A percentile compares a stretch with the other conserved stretches of the same genome.
Conservation (phyloP, 2,329 filamentous ascomycete species). For the Aspergillus fumigatiaffinis region DNA sequence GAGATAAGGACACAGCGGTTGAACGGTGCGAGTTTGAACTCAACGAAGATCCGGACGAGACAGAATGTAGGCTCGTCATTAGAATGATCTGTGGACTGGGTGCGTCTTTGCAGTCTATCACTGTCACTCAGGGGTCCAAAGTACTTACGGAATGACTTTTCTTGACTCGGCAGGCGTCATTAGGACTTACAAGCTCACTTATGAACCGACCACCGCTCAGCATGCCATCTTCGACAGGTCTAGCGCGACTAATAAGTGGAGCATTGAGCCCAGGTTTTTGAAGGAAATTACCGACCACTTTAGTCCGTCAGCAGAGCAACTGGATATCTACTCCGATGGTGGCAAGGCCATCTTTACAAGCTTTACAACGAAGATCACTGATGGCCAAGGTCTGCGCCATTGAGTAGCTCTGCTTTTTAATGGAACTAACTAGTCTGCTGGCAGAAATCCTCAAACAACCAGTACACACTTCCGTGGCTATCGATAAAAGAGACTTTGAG, state of each 20-base stretch:
- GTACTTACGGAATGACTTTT: neutral
- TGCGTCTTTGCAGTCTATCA: conserved; percentile 18
- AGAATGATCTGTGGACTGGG: conserved; percentile 61
- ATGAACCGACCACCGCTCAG: conserved; percentile 59
- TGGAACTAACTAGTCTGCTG: conserved; percentile 8
- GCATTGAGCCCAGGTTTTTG: conserved; percentile 53
- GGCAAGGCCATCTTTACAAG: conserved; percentile 60
- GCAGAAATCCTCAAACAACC: conserved; percentile 62
- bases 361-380: conserved; percentile 61
- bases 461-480: conserved; percentile 60
- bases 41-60: conserved; percentile 52
- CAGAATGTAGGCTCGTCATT: conserved; percentile 59
- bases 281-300: conserved; percentile 63
- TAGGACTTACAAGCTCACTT: conserved; percentile 62
- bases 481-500: conserved; percentile 60
- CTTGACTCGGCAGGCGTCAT: conserved; percentile 48
- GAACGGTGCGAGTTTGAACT: conserved; percentile 61
- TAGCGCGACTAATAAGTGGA: conserved; percentile 56
- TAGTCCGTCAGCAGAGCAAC: conserved; percentile 59
- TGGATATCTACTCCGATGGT: conserved; percentile 58
- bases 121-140: conserved; percentile 2
- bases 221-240: conserved; percentile 61
- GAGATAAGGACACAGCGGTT: conserved; percentile 56
- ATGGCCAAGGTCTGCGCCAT: conserved; percentile 51
- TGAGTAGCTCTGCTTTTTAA: neutral